These are phyloP conservation scores for Lithocarpus polystachyus DNA, from an alignment of 306 rosid species.

Conservation along the genomic window DNA sequence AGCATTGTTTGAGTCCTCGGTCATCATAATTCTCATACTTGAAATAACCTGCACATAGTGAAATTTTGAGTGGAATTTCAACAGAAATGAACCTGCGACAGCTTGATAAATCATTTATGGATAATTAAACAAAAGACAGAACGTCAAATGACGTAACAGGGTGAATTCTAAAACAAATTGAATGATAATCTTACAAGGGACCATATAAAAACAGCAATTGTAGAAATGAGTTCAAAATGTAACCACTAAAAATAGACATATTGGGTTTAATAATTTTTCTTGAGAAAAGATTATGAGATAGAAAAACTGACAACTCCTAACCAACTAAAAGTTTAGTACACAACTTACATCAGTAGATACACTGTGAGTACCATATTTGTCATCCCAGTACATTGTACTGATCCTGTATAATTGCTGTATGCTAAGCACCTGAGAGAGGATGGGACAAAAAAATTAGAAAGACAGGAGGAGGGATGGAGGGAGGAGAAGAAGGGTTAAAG, in stretches of 20 bases:
- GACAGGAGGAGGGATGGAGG: background rate
- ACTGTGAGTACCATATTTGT: conserved; percentile 96
- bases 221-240: too few relatives aligned
- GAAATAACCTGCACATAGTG: conserved; percentile 60
- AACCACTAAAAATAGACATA: too few relatives aligned
- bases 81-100: background rate
- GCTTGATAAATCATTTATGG: background rate
- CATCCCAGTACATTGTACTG: conserved; percentile 99
- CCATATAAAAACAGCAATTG: too few relatives aligned
- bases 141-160: too few relatives aligned
- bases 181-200: too few relatives aligned
- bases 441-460: conserved; percentile 14
- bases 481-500: conserved; percentile 24
- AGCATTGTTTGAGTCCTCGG: conserved; percentile 88
- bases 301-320: too few relatives aligned
- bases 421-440: conserved; percentile 73
- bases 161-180: too few relatives aligned
- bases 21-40: conserved; percentile 87
- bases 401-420: conserved; percentile 96
- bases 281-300: too few relatives aligned
- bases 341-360: conserved; percentile 81
- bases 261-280: too few relatives aligned
- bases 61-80: background rate
- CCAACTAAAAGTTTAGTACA: too few relatives aligned
- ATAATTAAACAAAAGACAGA: too few relatives aligned